Base-by-base conservation (phyloP, 2,329 filamentous ascomycete genomes). In the Penicillium sclerotigenum region DNA sequence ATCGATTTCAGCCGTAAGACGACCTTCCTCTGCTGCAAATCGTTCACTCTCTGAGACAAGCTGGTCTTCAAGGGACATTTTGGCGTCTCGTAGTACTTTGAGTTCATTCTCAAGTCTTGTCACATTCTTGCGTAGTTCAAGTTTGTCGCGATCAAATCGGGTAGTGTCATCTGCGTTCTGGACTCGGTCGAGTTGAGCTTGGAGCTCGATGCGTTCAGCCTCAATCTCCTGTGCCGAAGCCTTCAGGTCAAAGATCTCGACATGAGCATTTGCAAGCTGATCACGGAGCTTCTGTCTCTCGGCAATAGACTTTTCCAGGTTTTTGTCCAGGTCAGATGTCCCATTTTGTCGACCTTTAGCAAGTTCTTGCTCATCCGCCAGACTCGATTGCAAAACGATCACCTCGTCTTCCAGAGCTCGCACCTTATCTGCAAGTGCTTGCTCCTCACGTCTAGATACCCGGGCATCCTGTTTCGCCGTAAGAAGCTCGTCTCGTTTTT, bases 341-440 rank as follows among this genome's bases (percentile, higher is more conserved):
- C 84, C 81, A 58, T 79, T 79, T 62, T 80, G 82, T 38, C 82
- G 80, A 29, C 80, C 77, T 46, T 83, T 82, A 6, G 81, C 81
- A 56, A 83, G 81, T 60, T 87, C 83, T 41, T 81, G 81, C 68
- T 88, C 86, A 57, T 87, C 82, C 47, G 89, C 86, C 41, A 87
- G 72, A 36, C 81, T 83, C 22, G 80, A 79, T 69, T 91, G 87
- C 14, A 92, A 74, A 28, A 90, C 83, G 51, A 90, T 86, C n/a
- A 91, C 80, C 68, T 91, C 89, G 61, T 91, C 88, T 68, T 92
- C 87, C 20, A 92, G 71, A 8, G 81, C 80, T 55, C 88, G 83
- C 2, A 86, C 78, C 69, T 86, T 90, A 61, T 89, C 86, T 47
- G 79, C 78, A 57, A 89, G 79, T 0, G 79, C 70, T 61, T 85